Base-by-base conservation (phyloP, 768 basidiomycete species). In the Kwoniella dejecticola region DNA sequence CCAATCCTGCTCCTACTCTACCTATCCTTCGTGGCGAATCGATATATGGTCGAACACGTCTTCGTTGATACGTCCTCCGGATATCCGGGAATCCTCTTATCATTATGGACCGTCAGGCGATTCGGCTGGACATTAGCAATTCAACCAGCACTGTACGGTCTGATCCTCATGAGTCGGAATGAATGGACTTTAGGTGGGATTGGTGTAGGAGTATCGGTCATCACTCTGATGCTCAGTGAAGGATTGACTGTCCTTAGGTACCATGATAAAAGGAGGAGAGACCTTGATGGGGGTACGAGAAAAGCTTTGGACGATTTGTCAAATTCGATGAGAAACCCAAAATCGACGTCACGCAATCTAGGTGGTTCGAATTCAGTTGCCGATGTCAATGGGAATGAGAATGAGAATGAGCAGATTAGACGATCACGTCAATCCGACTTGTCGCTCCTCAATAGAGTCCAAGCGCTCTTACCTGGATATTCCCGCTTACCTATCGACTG, bases 41-140 rank as follows among this genome's bases (percentile, higher is more conserved):
- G 89, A 36, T 90, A 85, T 79, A 83, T 90, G 53, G 81, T 89
- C 61, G 87, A 88, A 33, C 89, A 90, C 75, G 88, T 90, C 19
- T 88, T 87, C 70, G 88, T 84, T 1, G 83, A 87, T 40, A 87
- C 85, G 24, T 87, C 89, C 0, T 89, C 89, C 13, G 89, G 89
- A 6, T 78, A 87, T 36, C 46, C 47, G 5, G 27, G 47, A 21
- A 64, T 55, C 1, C 15, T 42, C 26, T 77, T 89, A 21, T 86
- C 88, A 64, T 83, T 91, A 27, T 90, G 89, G 88, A 80, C 90
- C 3, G 75, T 90, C 40, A 85, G 86, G 54, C 84, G 88, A 50
- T 83, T 91, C 49, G 89, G 85, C 41, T 86, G 86, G n/a, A 79
- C 88, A 8, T 75, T 89, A 10, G 84, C 85, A 0, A 80, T 90